Evolutionary conservation across 2,329 filamentous ascomycete genomes (phyloP), one percentile per base, ranked within the genome.

Genomic region (Neopestalotiopsis sp.): DNA sequence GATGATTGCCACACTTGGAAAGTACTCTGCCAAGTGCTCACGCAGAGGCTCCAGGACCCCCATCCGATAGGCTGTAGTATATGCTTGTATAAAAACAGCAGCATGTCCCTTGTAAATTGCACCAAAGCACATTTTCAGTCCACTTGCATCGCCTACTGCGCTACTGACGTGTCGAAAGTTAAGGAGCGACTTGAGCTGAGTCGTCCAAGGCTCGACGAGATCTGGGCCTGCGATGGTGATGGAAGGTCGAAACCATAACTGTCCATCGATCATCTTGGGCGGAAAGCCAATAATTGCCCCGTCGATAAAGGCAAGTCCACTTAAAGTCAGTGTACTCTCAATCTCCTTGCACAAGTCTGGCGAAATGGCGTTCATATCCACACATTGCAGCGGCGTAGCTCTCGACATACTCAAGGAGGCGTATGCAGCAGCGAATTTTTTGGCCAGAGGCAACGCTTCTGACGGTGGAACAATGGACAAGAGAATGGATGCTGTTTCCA

Each of bases 311-410:
- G 17, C n/a, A 6, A 63, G 4, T 6, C 60, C 4, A 14, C 14
- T 40, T 12, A 17, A 17, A 4, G 30, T 5, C 2, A 63, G 4
- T 3, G 10, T 42, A 4, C 34, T 14, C 0, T 34, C 34, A 7
- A 63, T 63, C 38, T 63, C 20, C 32, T 45, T 38, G 17, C 32
- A 38, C 32, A 63, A 45, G 10, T 38, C 38, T 38, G 60, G 60
- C 17, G 60, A 63, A n/a, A 63, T 38, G 60, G 60, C 60, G 34
- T 63, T 63, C 34, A 63, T 20, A 32, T 63, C 60, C 24, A 63
- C 32, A 45, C 42, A 63, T 24, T 28, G n/a, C 38, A 63, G 32
- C n/a, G 32, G 14, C 14, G 17, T 3, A 9, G 12, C n/a, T 24
- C 24, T 24, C 32, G n/a, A 12, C 34, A 7, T 30, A 13, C 32